Evolutionary conservation across 768 basidiomycete genomes (phyloP), one percentile per base, ranked within the genome.

Genomic region (Russula virescens): DNA sequence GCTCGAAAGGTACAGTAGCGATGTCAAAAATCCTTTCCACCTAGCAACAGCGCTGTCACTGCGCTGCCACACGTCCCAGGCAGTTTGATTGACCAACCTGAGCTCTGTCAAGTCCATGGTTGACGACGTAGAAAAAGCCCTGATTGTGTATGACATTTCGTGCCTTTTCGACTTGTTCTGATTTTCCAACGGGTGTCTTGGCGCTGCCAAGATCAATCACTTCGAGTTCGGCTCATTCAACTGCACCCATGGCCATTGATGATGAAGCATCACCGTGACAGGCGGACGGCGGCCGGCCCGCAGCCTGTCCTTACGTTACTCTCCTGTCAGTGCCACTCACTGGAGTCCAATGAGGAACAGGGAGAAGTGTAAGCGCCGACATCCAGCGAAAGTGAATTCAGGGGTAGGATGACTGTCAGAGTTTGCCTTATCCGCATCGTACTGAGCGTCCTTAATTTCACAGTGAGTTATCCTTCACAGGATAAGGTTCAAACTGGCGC

Each of bases 101-200:
- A 14, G 16, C 74, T 50, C 68, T 69, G 0, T 76, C 77, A 51
- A 77, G 74, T 9, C 80, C 81, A 65, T 81, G 81, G 58, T 80
- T 80, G 42, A 79, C 69, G 23, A 78, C 75, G 58, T 80, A 81
- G 68, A 81, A 77, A 69, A 82, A 83, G 2, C 75, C 73, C 31
- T 70, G 68, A 6, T 67, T 69, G 46, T 67, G 68, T 65, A 73
- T 70, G 16, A 72, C 75, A 52, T 73, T 70, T 21, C 71, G 71
- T 10, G 69, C 71, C 50, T 72, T 61, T 1, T 56, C 55, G 6
- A 69, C 72, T 19, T 75, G 71, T 38, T 65, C 71, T 5, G 65
- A 70, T 0, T 70, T 71, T 7, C 72, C 73, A 28, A 72, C 71
- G 0, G 72, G 68, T 1, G 71, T 73, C 10, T 61, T 56, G 19